These are phyloP conservation scores for Cryptosporidium baileyi DNA, from an alignment of 169 alveolate species.

Conservation along the genomic window DNA sequence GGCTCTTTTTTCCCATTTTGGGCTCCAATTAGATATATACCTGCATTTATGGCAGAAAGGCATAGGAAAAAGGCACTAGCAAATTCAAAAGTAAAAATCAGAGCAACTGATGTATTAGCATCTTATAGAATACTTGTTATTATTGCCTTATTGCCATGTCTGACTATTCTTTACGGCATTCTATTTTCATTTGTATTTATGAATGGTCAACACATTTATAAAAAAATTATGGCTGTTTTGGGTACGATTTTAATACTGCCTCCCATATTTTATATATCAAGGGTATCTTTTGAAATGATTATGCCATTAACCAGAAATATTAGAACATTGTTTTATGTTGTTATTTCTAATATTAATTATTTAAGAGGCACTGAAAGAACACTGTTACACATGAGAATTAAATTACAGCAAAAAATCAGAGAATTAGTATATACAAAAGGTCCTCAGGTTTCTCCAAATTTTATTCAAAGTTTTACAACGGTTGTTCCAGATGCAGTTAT, in stretches of 20 bases:
- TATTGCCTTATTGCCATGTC: slow-evolving; percentile 84
- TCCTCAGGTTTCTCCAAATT: slow-evolving; percentile 81
- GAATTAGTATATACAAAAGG: slow-evolving; percentile 80
- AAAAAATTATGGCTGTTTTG: background rate
- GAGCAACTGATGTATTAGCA: slow-evolving; percentile 88
- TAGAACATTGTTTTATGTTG: slow-evolving; percentile 76
- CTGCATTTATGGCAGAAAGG: slow-evolving; percentile 84
- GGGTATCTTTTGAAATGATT: slow-evolving; percentile 60
- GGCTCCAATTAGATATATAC: slow-evolving; percentile 85
- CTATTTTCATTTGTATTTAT: slow-evolving; percentile 75
- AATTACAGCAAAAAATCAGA: slow-evolving; percentile 78
- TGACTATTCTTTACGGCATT: slow-evolving; percentile 82
- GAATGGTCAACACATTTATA: slow-evolving; percentile 12
- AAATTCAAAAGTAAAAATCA: slow-evolving; percentile 83
- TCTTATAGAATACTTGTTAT: slow-evolving; percentile 88
- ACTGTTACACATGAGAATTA: slow-evolving; percentile 82
- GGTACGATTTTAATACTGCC: slow-evolving; percentile 7
- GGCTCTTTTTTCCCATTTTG: slow-evolving; percentile 86
- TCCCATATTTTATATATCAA: slow-evolving; percentile 46
- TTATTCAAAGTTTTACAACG: slow-evolving; percentile 79
- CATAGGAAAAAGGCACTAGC: slow-evolving; percentile 84
- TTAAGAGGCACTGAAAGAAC: slow-evolving; percentile 88
- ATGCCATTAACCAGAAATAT: slow-evolving; percentile 78
- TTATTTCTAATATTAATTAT: slow-evolving; percentile 81
- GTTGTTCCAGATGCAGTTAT: slow-evolving; percentile 77